Evolutionary conservation across 2,329 filamentous ascomycete species (phyloP).

Genomic region (Pestalotiopsis sp.): DNA sequence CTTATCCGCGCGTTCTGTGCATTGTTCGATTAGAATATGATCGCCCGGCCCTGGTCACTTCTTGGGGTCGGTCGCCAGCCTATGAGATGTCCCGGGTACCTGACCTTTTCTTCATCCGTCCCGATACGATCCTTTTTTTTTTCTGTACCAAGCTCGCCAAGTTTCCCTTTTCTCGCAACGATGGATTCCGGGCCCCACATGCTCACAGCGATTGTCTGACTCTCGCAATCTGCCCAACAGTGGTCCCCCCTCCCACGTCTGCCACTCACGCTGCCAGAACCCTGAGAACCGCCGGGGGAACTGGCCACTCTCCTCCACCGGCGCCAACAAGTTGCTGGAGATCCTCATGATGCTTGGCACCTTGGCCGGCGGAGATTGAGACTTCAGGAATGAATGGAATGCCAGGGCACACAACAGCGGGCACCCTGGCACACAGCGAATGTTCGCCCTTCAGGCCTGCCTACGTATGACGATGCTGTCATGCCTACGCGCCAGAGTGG

Average conservation of each 20-base stretch:
- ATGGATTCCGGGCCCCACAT: background rate
- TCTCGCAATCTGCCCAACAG: constrained; percentile 9
- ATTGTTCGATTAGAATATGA: background rate
- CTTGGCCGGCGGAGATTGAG: constrained; percentile 8
- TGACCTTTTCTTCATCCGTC: background rate
- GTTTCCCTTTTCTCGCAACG: background rate
- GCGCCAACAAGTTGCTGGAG: constrained; percentile 6
- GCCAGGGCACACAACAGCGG: background rate
- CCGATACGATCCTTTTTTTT: background rate
- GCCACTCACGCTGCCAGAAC: background rate
- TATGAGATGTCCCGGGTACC: constrained; percentile 2
- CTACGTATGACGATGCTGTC: background rate
- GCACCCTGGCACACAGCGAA: background rate
- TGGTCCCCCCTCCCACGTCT: background rate
- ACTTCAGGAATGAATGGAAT: background rate
- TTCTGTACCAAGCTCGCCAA: background rate
- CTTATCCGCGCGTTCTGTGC: background rate
- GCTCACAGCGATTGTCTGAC: constrained; percentile 3
- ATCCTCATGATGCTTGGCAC: constrained; percentile 12
- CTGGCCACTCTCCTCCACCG: background rate
- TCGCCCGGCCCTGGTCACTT: background rate
- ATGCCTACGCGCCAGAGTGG: background rate
- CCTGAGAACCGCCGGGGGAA: background rate
- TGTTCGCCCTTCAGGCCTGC: background rate
- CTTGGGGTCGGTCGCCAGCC: background rate